phyloP scores from a whole-genome alignment of 192 early-diverging fungal genomes.

The Coemansia sp. region DNA sequence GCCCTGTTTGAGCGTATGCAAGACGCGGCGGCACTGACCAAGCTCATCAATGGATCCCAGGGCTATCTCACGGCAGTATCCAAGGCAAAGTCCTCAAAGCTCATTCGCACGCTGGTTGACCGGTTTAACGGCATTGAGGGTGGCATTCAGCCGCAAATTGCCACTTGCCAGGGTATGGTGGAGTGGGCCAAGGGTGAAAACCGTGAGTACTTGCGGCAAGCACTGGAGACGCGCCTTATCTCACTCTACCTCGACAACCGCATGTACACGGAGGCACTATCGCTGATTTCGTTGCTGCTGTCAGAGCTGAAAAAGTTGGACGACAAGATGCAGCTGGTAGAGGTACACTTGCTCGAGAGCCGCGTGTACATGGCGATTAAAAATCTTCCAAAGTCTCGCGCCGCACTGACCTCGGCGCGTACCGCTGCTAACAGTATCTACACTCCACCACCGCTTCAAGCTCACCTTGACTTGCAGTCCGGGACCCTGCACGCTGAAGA shows the following conservation, averaged over 20 bases:
- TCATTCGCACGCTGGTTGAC: slow-evolving; percentile 65
- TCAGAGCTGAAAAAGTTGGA: slow-evolving; percentile 98
- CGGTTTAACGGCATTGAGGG: slow-evolving; percentile 88
- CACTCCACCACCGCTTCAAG: slow-evolving; percentile 96
- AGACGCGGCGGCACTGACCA: slow-evolving; percentile 74
- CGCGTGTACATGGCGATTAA: slow-evolving; percentile 89
- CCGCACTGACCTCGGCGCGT: slow-evolving; percentile 93
- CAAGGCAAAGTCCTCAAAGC: slow-evolving; percentile 96
- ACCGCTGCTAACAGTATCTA: slow-evolving; percentile 98
- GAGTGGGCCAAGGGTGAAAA: slow-evolving; percentile 92
- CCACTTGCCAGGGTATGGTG: slow-evolving; percentile 91
- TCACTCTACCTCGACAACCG: slow-evolving; percentile 92
- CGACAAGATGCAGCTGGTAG: slow-evolving; percentile 97
- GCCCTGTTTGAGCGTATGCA: slow-evolving; percentile 47
- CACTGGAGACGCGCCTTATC: slow-evolving; percentile 90
- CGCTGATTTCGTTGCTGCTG: slow-evolving; percentile 78
- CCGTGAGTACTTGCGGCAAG: slow-evolving; percentile 93
- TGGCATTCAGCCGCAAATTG: slow-evolving; percentile 86
- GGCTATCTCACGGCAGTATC: slow-evolving; percentile 79
- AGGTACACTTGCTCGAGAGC: slow-evolving; percentile 96
- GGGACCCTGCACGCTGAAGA: slow-evolving; percentile 98
- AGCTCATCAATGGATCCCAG: slow-evolving; percentile 79
- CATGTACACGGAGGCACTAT: slow-evolving; percentile 90
- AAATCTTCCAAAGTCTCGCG: slow-evolving; percentile 92
- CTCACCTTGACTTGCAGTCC: slow-evolving; percentile 94